Base-by-base conservation (phyloP, 129 eudicot species). In the Chrysanthemum lavandulifolium region DNA sequence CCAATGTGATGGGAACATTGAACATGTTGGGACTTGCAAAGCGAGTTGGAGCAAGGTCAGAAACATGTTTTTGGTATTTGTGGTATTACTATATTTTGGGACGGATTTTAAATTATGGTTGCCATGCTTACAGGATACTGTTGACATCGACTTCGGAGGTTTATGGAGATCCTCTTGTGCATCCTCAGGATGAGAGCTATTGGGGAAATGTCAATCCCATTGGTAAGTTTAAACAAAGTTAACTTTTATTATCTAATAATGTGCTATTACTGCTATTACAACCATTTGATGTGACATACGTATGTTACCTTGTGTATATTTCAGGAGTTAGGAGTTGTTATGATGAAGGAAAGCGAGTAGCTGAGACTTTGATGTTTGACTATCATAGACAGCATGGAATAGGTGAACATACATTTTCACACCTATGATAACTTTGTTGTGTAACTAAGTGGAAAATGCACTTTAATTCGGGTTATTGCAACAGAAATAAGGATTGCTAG, bases 151-250 rank as follows among this genome's bases (percentile, higher is more conserved):
- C 97, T 71, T 91, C 97, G 10, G 97, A 91, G 86, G 97, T 91
- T 56, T 91, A 91, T 71, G 97, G 96, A 76, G 96, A 89, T 79
- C 96, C 96, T 65, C 92, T 89, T 62, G 92, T 80, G 80, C 96
- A 89, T 74, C 96, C 96, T 76, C 96, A 89, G 59, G 86, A 86
- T 27, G 96, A 89, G 77, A 86, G 88, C 83, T 91, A 91, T 73
- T 91, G 97, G 97, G 97, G 97, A 79, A 91, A 91, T 82, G 97
- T 91, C 52, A 91, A 91, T 79, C 97, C 97, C 10, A 91, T 91
- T 8, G 97, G 97, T 88, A 87, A 27, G 4, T 75, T 50, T 47
- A 0, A 58, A 40, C 33, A 0, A 1, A 9, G 10, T 57, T 9
- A n/a, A 52, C 58, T 13, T 53, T 5, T 13, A 14, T 13, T 14